These are phyloP conservation scores for Neoboletus magnificus DNA, from an alignment of 768 basidiomycete species.

Conservation along the genomic window DNA sequence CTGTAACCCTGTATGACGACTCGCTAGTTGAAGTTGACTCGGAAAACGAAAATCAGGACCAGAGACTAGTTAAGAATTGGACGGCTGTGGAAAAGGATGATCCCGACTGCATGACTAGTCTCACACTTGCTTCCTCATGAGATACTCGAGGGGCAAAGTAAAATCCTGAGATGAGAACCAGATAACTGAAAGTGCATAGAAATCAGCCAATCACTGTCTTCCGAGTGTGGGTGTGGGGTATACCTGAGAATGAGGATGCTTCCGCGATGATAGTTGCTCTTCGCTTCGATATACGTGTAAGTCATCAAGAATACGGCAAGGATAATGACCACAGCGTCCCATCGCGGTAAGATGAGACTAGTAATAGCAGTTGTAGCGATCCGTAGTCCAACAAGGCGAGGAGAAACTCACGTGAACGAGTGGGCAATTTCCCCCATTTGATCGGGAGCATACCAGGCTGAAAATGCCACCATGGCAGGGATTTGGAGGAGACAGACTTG, in stretches of 20 bases:
- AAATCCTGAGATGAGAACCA: conserved; percentile 89
- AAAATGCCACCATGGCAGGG: conserved; percentile 98
- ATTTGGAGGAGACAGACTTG: conserved; percentile 98
- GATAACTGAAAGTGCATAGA: conserved; percentile 54
- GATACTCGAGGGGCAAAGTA: conserved; percentile 69
- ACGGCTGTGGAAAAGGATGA: conserved; percentile 1
- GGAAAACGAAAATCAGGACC: conserved; percentile 9
- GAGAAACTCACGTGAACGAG: conserved; percentile 82
- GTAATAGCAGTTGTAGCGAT: conserved; percentile 1
- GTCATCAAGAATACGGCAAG: conserved; percentile 97
- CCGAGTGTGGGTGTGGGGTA: neutral
- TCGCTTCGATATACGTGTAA: conserved; percentile 99
- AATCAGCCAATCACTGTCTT: neutral
- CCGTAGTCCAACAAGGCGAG: neutral
- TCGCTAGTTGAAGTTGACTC: neutral
- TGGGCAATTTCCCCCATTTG: conserved; percentile 83
- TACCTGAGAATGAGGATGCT: conserved; percentile 93
- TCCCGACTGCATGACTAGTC: neutral
- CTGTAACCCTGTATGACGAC: conserved; percentile 4
- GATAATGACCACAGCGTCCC: conserved; percentile 95
- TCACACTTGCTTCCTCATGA: conserved; percentile 19
- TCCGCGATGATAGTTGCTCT: conserved; percentile 96
- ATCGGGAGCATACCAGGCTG: conserved; percentile 87
- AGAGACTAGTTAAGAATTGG: conserved; percentile 11
- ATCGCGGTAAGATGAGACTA: conserved; percentile 96